Evolutionary conservation across 2,329 filamentous ascomycete genomes (phyloP).

Genomic region (Trichophaea hybrida): DNA sequence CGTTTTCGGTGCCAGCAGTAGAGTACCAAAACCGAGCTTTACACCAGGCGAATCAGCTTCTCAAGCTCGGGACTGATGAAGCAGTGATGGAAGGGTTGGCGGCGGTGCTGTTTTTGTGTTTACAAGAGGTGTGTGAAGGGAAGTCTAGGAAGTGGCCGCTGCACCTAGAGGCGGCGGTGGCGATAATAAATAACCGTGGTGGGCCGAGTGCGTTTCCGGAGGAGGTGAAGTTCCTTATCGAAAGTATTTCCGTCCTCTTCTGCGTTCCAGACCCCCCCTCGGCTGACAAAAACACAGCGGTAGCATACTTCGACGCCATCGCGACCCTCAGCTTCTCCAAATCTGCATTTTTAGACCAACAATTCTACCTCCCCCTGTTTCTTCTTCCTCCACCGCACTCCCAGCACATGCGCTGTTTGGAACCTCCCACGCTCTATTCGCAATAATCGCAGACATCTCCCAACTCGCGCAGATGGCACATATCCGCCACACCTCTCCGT

Average conservation of each 20-base stretch:
- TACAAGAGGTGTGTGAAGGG: slow-evolving; percentile 22
- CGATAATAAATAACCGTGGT: slow-evolving; percentile 16
- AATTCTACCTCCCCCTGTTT: slow-evolving; percentile 7
- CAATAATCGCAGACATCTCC: slow-evolving; percentile 21
- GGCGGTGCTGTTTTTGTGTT: slow-evolving; percentile 19
- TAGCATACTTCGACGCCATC: slow-evolving; percentile 21
- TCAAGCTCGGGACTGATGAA: slow-evolving; percentile 16
- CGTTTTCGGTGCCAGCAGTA: slow-evolving; percentile 17
- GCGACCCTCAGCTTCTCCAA: slow-evolving; percentile 21
- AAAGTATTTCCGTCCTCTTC: slow-evolving; percentile 3
- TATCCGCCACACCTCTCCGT: slow-evolving; percentile 5
- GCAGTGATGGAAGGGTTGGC: slow-evolving; percentile 20
- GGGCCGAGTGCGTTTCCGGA: slow-evolving; percentile 15
- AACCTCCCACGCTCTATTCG: slow-evolving; percentile 16
- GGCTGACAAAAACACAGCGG: not conserved
- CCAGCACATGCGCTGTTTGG: slow-evolving; percentile 21
- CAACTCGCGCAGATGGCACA: slow-evolving; percentile 16
- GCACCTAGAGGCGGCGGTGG: slow-evolving; percentile 18
- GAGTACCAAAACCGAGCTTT: slow-evolving; percentile 18
- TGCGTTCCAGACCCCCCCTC: not conserved
- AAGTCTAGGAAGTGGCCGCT: slow-evolving; percentile 17
- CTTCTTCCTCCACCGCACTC: not conserved
- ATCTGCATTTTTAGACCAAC: slow-evolving; percentile 17
- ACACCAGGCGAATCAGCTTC: slow-evolving; percentile 17
- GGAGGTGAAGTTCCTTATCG: slow-evolving; percentile 17